Conservation (phyloP, 2,329 filamentous ascomycete species). For the Purpureocillium lavendulum region DNA sequence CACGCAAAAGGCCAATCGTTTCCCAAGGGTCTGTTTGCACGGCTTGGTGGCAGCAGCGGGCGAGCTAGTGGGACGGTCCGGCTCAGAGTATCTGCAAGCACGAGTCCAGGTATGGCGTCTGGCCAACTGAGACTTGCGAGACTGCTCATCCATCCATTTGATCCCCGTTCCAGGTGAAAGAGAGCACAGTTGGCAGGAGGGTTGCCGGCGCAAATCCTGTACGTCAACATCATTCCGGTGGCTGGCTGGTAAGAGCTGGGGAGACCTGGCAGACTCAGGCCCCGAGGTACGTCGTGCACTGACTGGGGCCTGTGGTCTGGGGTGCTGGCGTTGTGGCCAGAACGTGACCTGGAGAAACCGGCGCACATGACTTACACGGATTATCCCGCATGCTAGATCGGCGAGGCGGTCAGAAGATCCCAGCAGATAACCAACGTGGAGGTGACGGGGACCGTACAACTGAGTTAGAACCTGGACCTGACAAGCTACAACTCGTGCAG, state of each 20-base stretch:
- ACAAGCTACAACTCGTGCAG: no score
- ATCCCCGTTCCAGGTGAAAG: no score
- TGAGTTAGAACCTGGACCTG: no score
- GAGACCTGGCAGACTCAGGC: no score
- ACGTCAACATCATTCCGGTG: no score
- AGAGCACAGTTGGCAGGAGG: no score
- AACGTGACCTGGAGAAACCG: conserved; percentile 1
- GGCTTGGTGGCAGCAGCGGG: conserved; percentile 7
- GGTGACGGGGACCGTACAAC: background rate
- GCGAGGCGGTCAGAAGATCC: conserved; percentile 4
- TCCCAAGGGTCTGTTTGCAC: conserved; percentile 6
- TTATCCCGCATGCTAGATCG: background rate
- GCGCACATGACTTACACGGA: conserved; percentile 2
- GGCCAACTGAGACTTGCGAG: no score
- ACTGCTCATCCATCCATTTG: no score
- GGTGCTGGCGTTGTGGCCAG: conserved; percentile 8
- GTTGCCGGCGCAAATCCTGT: no score
- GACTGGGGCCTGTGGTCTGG: conserved; percentile 5
- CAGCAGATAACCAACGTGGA: background rate
- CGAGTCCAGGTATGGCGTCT: no score
- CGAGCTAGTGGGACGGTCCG: conserved; percentile 20
- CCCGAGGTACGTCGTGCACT: no score
- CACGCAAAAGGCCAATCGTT: conserved; percentile 10
- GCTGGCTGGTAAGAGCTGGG: no score
- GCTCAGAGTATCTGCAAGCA: conserved; percentile 6